phyloP scores from a whole-genome alignment of 352 stramenopile species.

The Phytophthora citrophthora region DNA sequence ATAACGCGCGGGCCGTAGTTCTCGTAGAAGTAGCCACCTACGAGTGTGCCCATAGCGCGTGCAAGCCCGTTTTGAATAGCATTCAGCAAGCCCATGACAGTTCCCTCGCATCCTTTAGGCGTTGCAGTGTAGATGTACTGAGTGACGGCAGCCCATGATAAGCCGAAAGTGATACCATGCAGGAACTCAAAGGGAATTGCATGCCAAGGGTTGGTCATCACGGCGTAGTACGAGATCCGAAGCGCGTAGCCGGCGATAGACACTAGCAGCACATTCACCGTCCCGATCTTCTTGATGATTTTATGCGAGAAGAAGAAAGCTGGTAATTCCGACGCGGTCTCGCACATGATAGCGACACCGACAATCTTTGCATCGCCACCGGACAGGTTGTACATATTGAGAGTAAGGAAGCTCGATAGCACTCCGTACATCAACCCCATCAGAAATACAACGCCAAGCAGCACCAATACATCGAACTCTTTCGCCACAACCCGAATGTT shows the following conservation, averaged over 20 bases:
- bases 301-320: conserved; percentile 75
- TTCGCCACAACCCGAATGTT: conserved; percentile 28
- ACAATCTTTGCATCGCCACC: conserved; percentile 67
- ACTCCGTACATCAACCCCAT: conserved; percentile 78
- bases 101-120: conserved; percentile 63
- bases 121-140: conserved; percentile 71
- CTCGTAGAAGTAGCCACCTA: conserved; percentile 79
- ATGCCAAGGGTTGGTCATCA: conserved; percentile 67
- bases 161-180: conserved; percentile 71
- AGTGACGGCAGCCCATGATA: conserved; percentile 68
- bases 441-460: conserved; percentile 66
- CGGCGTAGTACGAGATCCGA: conserved; percentile 68
- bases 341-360: conserved; percentile 33
- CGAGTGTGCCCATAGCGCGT: conserved; percentile 58
- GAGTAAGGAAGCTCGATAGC: conserved; percentile 72
- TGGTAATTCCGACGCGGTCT: conserved; percentile 72
- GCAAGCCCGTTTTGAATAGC: conserved; percentile 71
- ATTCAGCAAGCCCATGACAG: conserved; percentile 75
- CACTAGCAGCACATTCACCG: conserved; percentile 50
- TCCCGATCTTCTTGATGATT: conserved; percentile 69
- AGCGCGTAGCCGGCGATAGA: conserved; percentile 65
- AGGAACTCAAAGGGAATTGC: conserved; percentile 78
- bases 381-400: conserved; percentile 82
- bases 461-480: conserved; percentile 62
- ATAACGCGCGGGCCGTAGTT: conserved; percentile 61